phyloP scores from a whole-genome alignment of 1,284 basidiomycete species.

The Cystobasidiaceae sp. region DNA sequence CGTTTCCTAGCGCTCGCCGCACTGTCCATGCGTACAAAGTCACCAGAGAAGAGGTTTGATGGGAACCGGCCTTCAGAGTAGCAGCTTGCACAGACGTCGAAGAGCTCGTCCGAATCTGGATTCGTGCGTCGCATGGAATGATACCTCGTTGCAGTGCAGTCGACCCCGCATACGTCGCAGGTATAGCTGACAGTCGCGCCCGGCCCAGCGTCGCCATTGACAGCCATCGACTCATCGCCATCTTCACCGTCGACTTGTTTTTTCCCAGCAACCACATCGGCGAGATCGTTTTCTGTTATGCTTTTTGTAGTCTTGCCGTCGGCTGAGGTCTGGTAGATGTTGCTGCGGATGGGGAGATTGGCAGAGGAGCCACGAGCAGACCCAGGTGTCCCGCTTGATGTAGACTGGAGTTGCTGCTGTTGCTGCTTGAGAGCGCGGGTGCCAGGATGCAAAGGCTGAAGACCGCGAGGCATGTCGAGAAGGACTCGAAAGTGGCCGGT shows the following conservation, averaged over 20 bases:
- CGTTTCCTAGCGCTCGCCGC: constrained; percentile 34
- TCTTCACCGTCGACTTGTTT: constrained; percentile 31
- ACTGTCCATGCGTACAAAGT: constrained; percentile 82
- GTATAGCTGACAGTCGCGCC: constrained; percentile 59
- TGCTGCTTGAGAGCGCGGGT: constrained; percentile 53
- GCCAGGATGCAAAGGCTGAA: constrained; percentile 92
- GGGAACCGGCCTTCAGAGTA: constrained; percentile 97
- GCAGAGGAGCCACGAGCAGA: constrained; percentile 49
- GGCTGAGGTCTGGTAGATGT: constrained; percentile 79
- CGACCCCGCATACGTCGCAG: constrained; percentile 91
- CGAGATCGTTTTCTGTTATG: constrained; percentile 62
- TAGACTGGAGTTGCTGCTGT: constrained; percentile 1
- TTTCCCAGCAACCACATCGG: constrained; percentile 45
- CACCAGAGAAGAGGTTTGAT: constrained; percentile 89
- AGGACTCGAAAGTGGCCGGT: constrained; percentile 98
- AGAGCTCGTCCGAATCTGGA: constrained; percentile 61
- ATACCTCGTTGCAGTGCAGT: constrained; percentile 83
- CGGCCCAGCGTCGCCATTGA: constrained; percentile 50
- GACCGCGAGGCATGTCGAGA: constrained; percentile 90
- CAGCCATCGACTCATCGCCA: constrained; percentile 52
- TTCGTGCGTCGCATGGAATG: constrained; percentile 67
- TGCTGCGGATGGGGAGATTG: constrained; percentile 70
- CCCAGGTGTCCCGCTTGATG: constrained; percentile 16
- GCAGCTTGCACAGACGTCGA: constrained; percentile 81
- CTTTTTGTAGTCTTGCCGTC: constrained; percentile 62